phyloP scores from a whole-genome alignment of 2,329 filamentous ascomycete genomes.

The Alternaria longipes region DNA sequence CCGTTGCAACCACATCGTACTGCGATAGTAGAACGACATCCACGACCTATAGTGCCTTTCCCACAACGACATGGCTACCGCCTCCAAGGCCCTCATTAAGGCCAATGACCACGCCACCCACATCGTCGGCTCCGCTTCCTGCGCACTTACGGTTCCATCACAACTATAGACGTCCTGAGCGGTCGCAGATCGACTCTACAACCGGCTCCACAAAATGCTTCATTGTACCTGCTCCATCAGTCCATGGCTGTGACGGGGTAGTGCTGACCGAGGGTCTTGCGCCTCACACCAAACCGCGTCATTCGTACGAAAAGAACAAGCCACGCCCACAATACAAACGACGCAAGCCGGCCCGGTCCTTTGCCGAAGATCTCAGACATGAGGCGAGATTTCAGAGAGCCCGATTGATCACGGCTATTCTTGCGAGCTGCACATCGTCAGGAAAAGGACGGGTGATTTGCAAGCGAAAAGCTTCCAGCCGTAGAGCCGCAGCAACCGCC shows the following conservation, averaged over 20 bases:
- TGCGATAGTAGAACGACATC: slow-evolving; percentile 19
- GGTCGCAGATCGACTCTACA: slow-evolving; percentile 26
- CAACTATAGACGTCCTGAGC: slow-evolving; percentile 27
- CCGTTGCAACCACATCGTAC: slow-evolving; percentile 16
- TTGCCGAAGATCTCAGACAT: slow-evolving; percentile 18
- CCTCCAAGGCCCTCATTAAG: slow-evolving; percentile 29
- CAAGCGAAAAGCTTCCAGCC: slow-evolving; percentile 16
- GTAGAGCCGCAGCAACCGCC: slow-evolving; percentile 8
- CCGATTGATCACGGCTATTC: slow-evolving; percentile 19
- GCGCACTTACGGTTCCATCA: slow-evolving; percentile 33
- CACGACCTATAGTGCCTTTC: slow-evolving; percentile 13
- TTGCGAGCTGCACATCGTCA: slow-evolving; percentile 18
- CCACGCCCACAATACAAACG: slow-evolving; percentile 1
- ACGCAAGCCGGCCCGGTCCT: slow-evolving; percentile 14
- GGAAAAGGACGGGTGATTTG: slow-evolving; percentile 22
- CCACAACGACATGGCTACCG: slow-evolving; percentile 19
- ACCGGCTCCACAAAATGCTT: slow-evolving; percentile 21
- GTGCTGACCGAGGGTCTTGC: slow-evolving; percentile 31
- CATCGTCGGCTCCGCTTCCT: slow-evolving; percentile 31
- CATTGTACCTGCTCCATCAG: slow-evolving; percentile 17
- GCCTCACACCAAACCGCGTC: slow-evolving; percentile 23
- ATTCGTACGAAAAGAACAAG: slow-evolving; percentile 11
- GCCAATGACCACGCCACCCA: slow-evolving; percentile 35
- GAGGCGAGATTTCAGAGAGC: slow-evolving; percentile 27
- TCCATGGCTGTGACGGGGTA: slow-evolving; percentile 44